Evolutionary conservation across 331 rosid genomes (phyloP).

Genomic region (Ulmus americana): DNA sequence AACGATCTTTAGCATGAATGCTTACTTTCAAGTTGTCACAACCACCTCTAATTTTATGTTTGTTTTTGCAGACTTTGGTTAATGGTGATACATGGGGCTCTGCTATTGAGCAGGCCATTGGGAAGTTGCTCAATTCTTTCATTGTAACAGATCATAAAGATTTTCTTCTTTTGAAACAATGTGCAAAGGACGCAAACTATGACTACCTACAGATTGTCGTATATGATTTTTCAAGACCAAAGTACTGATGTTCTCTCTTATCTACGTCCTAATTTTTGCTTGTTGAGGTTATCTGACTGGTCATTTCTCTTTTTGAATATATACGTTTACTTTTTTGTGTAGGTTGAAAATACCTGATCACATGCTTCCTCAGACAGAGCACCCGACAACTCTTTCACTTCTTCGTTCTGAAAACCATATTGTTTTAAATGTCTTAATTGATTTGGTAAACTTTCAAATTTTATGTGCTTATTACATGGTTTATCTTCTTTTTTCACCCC

Average conservation of each 20-base stretch:
- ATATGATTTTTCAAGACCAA: conserved; percentile 79
- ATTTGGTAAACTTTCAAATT: conserved; percentile 45
- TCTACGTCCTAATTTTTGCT: conserved; percentile 2
- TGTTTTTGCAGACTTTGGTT: conserved; percentile 55
- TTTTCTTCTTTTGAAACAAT: conserved; percentile 63
- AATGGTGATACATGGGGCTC: conserved; percentile 70
- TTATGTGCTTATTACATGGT: neutral
- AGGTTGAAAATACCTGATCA: conserved; percentile 65
- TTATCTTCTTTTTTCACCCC: neutral
- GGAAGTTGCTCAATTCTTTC: conserved; percentile 80
- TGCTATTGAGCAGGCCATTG: conserved; percentile 75
- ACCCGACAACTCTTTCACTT: conserved; percentile 64
- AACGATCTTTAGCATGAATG: neutral
- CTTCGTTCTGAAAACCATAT: conserved; percentile 63
- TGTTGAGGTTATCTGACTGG: conserved; percentile 11
- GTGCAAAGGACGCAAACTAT: conserved; percentile 68
- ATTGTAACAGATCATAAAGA: conserved; percentile 82
- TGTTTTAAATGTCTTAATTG: conserved; percentile 73
- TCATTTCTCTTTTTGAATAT: conserved; percentile 13
- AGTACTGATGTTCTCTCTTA: conserved; percentile 37
- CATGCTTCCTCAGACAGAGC: conserved; percentile 79
- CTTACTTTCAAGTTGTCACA: conserved; percentile 4
- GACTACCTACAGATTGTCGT: conserved; percentile 59
- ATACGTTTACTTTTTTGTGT: conserved; percentile 26
- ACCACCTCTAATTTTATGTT: neutral